phyloP scores from a whole-genome alignment of 2,329 filamentous ascomycete species.

The Stagonosporopsis cucurbitacearum region DNA sequence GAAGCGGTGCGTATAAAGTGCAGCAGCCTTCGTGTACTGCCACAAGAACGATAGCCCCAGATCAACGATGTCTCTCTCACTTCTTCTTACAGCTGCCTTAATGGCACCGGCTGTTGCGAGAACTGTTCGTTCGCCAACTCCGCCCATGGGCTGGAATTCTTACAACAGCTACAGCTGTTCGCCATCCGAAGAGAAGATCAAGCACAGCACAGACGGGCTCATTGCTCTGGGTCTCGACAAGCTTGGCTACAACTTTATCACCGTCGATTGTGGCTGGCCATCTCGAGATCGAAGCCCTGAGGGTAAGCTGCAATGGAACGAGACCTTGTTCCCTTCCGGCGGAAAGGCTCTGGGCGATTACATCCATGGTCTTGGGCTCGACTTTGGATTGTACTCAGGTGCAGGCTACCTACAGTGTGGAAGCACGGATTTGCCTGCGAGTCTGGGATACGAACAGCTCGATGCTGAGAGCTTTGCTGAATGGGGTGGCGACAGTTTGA shows the following conservation, averaged over 20 bases:
- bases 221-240: constrained; percentile 59
- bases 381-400: constrained; percentile 63
- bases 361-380: constrained; percentile 57
- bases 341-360: constrained; percentile 58
- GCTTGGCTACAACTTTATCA: constrained; percentile 63
- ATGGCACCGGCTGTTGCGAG: constrained; percentile 20
- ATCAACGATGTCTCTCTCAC: neutral
- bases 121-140: constrained; percentile 31
- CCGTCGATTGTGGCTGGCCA: constrained; percentile 66
- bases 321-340: constrained; percentile 58
- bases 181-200: constrained; percentile 58
- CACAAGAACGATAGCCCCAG: neutral
- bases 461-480: constrained; percentile 64
- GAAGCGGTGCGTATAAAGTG: neutral
- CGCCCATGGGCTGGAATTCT: constrained; percentile 61
- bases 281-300: constrained; percentile 49
- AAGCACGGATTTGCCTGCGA: constrained; percentile 55
- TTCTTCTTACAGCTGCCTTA: constrained; percentile 8
- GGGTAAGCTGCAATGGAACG: constrained; percentile 59
- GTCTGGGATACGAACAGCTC: constrained; percentile 59
- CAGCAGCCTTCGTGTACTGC: neutral
- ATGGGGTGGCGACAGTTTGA: constrained; percentile 53
- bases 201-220: constrained; percentile 61
- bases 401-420: constrained; percentile 48
- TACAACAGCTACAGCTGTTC: constrained; percentile 64